phyloP scores from a whole-genome alignment of 2,329 filamentous ascomycete genomes.

The Fusarium virguliforme region DNA sequence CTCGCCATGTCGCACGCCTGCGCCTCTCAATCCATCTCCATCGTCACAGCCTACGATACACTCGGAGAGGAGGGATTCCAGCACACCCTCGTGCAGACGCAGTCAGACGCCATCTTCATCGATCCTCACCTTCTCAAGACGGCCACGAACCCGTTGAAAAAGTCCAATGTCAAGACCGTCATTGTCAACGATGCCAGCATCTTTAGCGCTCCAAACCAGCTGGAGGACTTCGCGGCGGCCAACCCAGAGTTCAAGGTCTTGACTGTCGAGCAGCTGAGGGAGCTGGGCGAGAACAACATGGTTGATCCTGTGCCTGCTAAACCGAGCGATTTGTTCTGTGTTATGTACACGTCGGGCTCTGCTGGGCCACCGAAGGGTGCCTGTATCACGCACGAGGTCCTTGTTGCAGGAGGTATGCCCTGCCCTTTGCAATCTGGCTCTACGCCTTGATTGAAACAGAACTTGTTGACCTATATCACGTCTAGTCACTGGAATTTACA shows the following conservation, averaged over 20 bases:
- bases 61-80: slow-evolving; percentile 86
- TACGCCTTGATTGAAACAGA: not conserved
- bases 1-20: slow-evolving; percentile 83
- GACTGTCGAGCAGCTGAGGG: slow-evolving; percentile 68
- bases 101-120: slow-evolving; percentile 85
- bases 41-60: slow-evolving; percentile 95
- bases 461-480: not conserved
- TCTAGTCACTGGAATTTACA: slow-evolving; percentile 81
- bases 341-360: slow-evolving; percentile 90
- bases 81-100: slow-evolving; percentile 89
- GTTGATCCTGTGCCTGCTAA: slow-evolving; percentile 79
- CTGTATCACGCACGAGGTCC: slow-evolving; percentile 83
- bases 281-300: slow-evolving; percentile 75
- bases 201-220: slow-evolving; percentile 65
- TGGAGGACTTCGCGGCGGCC: slow-evolving; percentile 70
- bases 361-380: slow-evolving; percentile 92
- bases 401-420: slow-evolving; percentile 75
- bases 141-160: slow-evolving; percentile 69
- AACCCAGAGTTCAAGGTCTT: slow-evolving; percentile 69
- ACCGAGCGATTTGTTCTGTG: slow-evolving; percentile 84
- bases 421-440: not conserved
- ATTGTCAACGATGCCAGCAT: slow-evolving; percentile 74
- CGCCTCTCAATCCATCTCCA: slow-evolving; percentile 88
- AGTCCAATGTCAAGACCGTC: slow-evolving; percentile 69
- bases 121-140: slow-evolving; percentile 83